Percentiles rank a stretch among this genome's conserved stretches.
These are phyloP conservation scores for Microcos paniculata DNA, from an alignment of 345 rosid species.

Conservation along the genomic window DNA sequence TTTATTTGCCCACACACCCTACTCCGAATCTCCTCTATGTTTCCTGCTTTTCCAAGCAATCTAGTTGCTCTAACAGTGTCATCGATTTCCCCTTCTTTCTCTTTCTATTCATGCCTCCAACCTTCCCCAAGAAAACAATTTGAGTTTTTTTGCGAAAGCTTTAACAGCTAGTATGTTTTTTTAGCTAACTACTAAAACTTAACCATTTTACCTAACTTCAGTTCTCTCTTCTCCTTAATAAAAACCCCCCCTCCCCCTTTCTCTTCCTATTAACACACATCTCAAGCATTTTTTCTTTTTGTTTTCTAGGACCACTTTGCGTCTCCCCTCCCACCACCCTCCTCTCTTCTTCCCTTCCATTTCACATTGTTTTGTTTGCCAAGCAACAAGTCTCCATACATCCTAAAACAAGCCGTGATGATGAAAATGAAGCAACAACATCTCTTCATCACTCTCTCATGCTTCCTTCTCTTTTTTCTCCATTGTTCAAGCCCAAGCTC, in stretches of 20 bases:
- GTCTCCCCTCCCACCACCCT: neutral
- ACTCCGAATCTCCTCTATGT: conserved; percentile 30
- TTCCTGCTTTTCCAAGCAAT: conserved; percentile 52
- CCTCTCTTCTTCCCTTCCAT: neutral
- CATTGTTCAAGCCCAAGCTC: conserved; percentile 20
- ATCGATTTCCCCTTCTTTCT: neutral
- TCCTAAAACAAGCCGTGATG: conserved; percentile 12
- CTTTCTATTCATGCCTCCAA: neutral
- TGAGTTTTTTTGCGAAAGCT: neutral
- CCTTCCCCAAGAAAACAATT: neutral
- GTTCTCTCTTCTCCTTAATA: conserved; percentile 23
- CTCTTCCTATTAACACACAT: conserved; percentile 1
- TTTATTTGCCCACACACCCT: conserved; percentile 24
- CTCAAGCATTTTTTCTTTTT: neutral
- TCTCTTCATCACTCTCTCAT: conserved; percentile 11
- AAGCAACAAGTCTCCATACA: neutral
- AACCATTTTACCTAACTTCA: conserved; percentile 11
- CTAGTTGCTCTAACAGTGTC: conserved; percentile 36
- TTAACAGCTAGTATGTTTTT: conserved; percentile 7
- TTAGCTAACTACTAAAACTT: neutral
- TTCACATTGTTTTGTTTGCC: neutral
- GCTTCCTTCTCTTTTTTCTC: conserved; percentile 22
- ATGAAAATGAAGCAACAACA: conserved; percentile 15
- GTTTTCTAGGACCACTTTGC: conserved; percentile 15
- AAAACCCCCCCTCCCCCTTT: conserved; percentile 11